A percentile compares a stretch with the other conserved stretches of the same genome.
Conservation (phyloP, 345 rosid species). For the Ceriops tagal region DNA sequence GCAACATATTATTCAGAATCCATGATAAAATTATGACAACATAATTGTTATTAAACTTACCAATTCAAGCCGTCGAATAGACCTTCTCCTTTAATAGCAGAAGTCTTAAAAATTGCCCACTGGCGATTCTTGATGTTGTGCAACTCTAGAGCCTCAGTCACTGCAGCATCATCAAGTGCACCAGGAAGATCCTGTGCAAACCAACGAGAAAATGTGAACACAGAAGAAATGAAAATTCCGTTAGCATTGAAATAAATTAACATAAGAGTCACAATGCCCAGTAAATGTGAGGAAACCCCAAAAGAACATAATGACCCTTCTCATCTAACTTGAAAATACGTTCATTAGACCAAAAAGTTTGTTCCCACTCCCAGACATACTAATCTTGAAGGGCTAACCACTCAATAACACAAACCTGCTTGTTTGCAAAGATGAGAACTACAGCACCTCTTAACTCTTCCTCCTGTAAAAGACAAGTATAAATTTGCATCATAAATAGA, state of each 20-base stretch:
- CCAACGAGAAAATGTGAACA: slow-evolving; percentile 1
- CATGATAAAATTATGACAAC: not conserved
- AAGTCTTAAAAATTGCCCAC: slow-evolving; percentile 72
- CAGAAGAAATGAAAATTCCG: not conserved
- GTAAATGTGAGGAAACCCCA: not conserved
- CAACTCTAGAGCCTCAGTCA: slow-evolving; percentile 63
- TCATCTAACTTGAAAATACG: not conserved
- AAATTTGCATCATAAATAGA: not conserved
- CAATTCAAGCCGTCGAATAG: slow-evolving; percentile 78
- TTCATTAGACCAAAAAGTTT: not conserved
- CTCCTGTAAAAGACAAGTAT: slow-evolving; percentile 39
- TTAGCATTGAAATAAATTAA: not conserved
- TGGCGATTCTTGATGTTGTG: slow-evolving; percentile 70
- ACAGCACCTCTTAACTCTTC: slow-evolving; percentile 68
- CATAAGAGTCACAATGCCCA: not conserved
- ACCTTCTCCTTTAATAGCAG: slow-evolving; percentile 69
- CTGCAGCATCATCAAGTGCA: slow-evolving; percentile 67
- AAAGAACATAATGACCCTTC: not conserved
- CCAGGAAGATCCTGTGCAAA: slow-evolving; percentile 66
- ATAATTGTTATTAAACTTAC: slow-evolving; percentile 31
- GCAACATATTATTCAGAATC: too few species aligned
- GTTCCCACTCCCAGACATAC: not conserved
- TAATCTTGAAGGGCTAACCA: not conserved
- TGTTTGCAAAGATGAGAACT: slow-evolving; percentile 64
- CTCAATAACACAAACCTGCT: slow-evolving; percentile 47